phyloP scores from a whole-genome alignment of 2,329 filamentous ascomycete genomes.

The Pyricularia pennisetigena region DNA sequence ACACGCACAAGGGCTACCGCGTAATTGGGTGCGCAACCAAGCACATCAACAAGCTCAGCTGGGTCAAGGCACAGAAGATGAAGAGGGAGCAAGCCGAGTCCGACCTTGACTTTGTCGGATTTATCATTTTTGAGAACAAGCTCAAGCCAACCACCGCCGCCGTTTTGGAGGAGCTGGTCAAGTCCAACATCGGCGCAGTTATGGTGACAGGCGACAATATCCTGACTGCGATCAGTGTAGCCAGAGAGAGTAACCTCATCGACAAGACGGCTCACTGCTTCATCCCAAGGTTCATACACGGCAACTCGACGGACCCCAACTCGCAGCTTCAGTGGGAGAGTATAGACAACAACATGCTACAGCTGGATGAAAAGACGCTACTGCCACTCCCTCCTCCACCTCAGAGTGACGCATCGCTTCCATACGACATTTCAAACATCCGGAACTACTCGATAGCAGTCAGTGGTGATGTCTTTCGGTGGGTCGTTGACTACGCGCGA shows the following conservation, averaged over 20 bases:
- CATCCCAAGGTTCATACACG: conserved; percentile 77
- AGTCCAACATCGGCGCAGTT: conserved; percentile 76
- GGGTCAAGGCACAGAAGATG: conserved; percentile 94
- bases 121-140: conserved; percentile 99
- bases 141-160: conserved; percentile 77
- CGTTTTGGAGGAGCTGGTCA: conserved; percentile 71
- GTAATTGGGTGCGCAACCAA: conserved; percentile 94
- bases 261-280: conserved; percentile 80
- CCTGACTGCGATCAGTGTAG: conserved; percentile 90
- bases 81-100: conserved; percentile 76
- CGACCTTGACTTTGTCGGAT: conserved; percentile 78
- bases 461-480: conserved; percentile 89
- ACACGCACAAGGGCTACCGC: conserved; percentile 92
- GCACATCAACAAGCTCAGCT: conserved; percentile 77
- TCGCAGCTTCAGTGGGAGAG: conserved; percentile 81
- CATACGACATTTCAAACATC: conserved; percentile 73
- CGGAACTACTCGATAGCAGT: conserved; percentile 83
- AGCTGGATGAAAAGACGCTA: conserved; percentile 70
- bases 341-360: conserved; percentile 75
- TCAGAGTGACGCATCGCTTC: conserved; percentile 70
- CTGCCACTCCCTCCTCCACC: conserved; percentile 43
- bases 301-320: conserved; percentile 62
- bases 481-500: conserved; percentile 86
- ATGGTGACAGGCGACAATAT: conserved; percentile 99
- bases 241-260: conserved; percentile 78